Evolutionary conservation across 345 rosid species (phyloP).

Genomic region (Pseudoturritis turrita): DNA sequence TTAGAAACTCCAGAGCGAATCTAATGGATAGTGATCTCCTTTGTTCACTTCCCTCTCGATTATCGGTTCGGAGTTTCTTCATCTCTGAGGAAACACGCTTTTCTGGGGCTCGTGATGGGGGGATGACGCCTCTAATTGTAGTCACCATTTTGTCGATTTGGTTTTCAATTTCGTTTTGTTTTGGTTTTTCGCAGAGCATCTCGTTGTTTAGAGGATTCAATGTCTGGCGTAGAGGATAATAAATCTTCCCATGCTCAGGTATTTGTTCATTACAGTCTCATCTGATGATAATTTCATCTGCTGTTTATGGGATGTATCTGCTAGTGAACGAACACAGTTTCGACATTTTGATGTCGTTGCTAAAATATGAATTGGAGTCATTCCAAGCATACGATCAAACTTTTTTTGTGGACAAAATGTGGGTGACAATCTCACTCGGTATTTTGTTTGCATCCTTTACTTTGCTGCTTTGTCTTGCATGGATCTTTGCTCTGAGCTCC

Average conservation of each 20-base stretch:
- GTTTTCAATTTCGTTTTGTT: background rate
- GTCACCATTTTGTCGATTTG: background rate
- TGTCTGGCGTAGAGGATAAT: conserved; percentile 58
- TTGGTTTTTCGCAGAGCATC: background rate
- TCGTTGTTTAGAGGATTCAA: conserved; percentile 17
- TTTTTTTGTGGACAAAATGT: background rate
- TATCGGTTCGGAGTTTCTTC: background rate
- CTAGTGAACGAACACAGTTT: background rate
- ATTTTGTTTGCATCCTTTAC: background rate
- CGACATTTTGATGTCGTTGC: background rate
- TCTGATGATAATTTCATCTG: background rate
- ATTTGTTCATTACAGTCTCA: background rate
- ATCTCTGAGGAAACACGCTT: background rate
- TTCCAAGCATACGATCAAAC: background rate
- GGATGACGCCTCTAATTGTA: background rate
- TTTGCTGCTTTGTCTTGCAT: background rate
- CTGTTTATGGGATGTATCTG: background rate
- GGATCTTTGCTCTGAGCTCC: background rate
- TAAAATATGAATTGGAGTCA: background rate
- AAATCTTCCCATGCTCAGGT: conserved; percentile 54
- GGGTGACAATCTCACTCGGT: background rate
- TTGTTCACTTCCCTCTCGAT: background rate
- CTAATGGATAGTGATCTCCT: background rate
- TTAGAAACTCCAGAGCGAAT: background rate
- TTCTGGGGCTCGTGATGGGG: background rate